Base-by-base conservation (phyloP, 1,284 basidiomycete genomes). In the Ceratobasidium papillatum region DNA sequence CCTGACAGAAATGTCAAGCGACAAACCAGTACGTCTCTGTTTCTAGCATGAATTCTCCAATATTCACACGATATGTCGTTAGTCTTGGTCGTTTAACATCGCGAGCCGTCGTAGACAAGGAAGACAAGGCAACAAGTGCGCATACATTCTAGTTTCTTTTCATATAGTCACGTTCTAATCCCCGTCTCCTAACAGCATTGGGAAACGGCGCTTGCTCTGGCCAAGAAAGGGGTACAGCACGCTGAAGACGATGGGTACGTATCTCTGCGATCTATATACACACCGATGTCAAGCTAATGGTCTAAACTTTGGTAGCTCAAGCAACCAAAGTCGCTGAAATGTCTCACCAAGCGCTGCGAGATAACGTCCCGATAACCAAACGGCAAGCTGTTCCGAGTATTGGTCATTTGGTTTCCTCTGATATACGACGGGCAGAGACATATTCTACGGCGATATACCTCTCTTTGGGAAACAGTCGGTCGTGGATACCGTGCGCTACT, bases 401-500 rank as follows among this genome's bases (percentile, higher is more conserved):
- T 47, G 14, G 51, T 3, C 65, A 19, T 32, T 11, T 66, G 8
- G 19, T n/a, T 43, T 27, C n/a, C 34, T 22, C 51, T 59, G 14
- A 41, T 36, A 12, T 19, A 32, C 74, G 25, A 64, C 58, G 43
- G 47, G 25, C 78, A 95, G 94, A 9, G 95, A 97, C 80, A 87
- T 97, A 22, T 97, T 89, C 82, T 98, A 98, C 82, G 90, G 89
- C 75, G 93, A 96, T 76, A 90, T 94, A 0, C 77, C 81, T 0
- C 83, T 97, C 0, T 98, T 96, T 82, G 88, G 86, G 74, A 87
- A 83, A 3, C 95, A 98, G 80, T 81, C 83, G 19, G 85, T 87
- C 0, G 94, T 96, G 0, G 92, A 97, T 81, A 86, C 84, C 77
- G 95, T 94, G 75, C 66, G 84, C 78, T 19, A n/a, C 36, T 27